These are phyloP conservation scores for Sporothrix mexicana DNA, from an alignment of 2,329 filamentous ascomycete genomes.

Conservation along the genomic window DNA sequence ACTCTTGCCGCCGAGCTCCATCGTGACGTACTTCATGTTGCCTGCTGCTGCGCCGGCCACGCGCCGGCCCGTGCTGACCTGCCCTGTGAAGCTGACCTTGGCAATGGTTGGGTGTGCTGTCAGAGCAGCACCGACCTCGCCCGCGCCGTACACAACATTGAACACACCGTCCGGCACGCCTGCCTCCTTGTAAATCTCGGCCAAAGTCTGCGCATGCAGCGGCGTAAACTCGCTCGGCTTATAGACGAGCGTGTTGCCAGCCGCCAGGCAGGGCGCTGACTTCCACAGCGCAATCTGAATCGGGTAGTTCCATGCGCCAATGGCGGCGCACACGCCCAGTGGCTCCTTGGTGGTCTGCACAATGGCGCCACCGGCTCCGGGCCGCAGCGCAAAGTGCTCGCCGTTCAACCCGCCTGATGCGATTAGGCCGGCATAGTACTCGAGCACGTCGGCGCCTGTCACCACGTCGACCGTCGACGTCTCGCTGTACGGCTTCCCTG, in stretches of 20 bases:
- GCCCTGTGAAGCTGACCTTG: conserved; percentile 73
- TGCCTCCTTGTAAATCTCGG: conserved; percentile 48
- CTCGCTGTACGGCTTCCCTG: conserved; percentile 84
- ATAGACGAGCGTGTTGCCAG: conserved; percentile 53
- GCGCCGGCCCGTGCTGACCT: conserved; percentile 69
- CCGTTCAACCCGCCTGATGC: conserved; percentile 38
- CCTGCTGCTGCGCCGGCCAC: conserved; percentile 65
- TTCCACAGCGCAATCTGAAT: conserved; percentile 49
- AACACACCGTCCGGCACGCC: conserved; percentile 54
- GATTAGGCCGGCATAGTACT: conserved; percentile 50
- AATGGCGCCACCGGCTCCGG: conserved; percentile 53
- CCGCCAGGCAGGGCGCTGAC: conserved; percentile 50
- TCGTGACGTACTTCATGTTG: conserved; percentile 71
- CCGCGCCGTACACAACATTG: conserved; percentile 51
- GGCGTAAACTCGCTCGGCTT: conserved; percentile 54
- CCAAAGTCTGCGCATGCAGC: conserved; percentile 47
- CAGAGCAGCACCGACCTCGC: conserved; percentile 40
- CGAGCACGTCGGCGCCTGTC: conserved; percentile 45
- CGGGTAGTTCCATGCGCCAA: conserved; percentile 51
- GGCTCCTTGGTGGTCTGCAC: conserved; percentile 48
- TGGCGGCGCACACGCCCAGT: conserved; percentile 44
- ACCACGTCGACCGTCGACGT: conserved; percentile 83
- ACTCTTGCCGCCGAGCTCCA: conserved; percentile 73
- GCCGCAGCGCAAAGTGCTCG: conserved; percentile 49
- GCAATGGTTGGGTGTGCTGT: conserved; percentile 49